Evolutionary conservation across 805 yeast genomes (phyloP).

Genomic region (Starmerella tilneyi): DNA sequence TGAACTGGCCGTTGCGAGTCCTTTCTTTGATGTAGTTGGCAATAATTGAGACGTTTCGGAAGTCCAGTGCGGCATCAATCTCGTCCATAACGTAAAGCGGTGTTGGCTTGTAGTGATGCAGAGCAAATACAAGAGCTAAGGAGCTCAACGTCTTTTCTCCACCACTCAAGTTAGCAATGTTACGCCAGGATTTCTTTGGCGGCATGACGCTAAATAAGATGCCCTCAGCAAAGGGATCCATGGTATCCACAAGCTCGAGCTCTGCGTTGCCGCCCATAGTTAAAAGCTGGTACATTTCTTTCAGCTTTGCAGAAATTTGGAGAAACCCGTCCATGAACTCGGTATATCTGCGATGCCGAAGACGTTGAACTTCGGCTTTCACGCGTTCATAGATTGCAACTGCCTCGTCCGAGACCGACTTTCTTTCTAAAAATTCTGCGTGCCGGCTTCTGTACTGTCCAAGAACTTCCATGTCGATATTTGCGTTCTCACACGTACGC

Average conservation of each 20-base stretch:
- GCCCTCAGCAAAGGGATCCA: constrained; percentile 98
- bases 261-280: constrained; percentile 99
- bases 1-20: constrained; percentile 91
- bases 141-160: constrained; percentile 96
- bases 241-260: constrained; percentile 82
- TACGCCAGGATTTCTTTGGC: constrained; percentile 95
- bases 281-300: constrained; percentile 96
- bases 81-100: constrained; percentile 98
- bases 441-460: constrained; percentile 64
- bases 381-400: constrained; percentile 55
- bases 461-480: constrained; percentile 62
- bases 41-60: constrained; percentile 91
- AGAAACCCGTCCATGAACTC: constrained; percentile 93
- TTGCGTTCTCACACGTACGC: constrained; percentile 40
- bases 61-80: constrained; percentile 96
- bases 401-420: constrained; percentile 56
- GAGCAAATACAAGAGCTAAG: constrained; percentile 87
- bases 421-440: constrained; percentile 53
- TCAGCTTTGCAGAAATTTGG: constrained; percentile 72
- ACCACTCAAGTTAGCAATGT: constrained; percentile 88
- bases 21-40: constrained; percentile 94
- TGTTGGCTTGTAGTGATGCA: constrained; percentile 92
- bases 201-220: constrained; percentile 97
- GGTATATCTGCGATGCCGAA: constrained; percentile 62
- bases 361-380: constrained; percentile 51